A percentile compares a stretch with the other conserved stretches of the same genome.
Conservation (phyloP, 176 grass and related monocot species). For the Hordeum vulgare region DNA sequence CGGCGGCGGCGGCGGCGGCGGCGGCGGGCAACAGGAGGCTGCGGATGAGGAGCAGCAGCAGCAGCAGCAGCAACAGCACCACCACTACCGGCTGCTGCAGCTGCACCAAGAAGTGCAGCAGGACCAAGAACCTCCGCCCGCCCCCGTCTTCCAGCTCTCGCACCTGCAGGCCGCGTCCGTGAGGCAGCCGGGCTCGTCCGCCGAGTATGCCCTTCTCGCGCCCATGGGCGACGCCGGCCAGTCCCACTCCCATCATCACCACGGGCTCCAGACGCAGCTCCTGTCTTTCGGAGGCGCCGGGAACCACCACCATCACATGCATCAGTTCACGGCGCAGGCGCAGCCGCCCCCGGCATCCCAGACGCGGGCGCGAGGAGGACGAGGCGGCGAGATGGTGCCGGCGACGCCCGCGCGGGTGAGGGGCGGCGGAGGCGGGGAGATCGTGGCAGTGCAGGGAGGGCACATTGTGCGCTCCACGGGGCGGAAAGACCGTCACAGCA, state of each 20-base stretch:
- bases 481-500: constrained; percentile 95
- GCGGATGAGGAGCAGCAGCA: constrained; percentile 19
- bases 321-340: constrained; percentile 38
- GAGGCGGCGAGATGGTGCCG: constrained; percentile 33
- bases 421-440: constrained; percentile 54
- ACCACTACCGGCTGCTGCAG: constrained; percentile 32
- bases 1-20: neutral
- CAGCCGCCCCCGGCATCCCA: constrained; percentile 7
- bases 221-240: constrained; percentile 57
- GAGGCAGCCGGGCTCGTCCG: constrained; percentile 26
- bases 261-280: constrained; percentile 50
- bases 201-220: constrained; percentile 70
- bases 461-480: constrained; percentile 95
- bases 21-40: constrained; percentile 19
- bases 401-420: constrained; percentile 15
- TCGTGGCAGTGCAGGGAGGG: constrained; percentile 86
- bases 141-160: constrained; percentile 38
- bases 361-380: constrained; percentile 13
- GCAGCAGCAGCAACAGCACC: neutral
- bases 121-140: constrained; percentile 17
- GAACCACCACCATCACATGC: constrained; percentile 31
- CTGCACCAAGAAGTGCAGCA: constrained; percentile 33
- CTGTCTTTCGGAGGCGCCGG: constrained; percentile 34
- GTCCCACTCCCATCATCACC: constrained; percentile 42
- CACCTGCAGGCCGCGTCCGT: constrained; percentile 44